Evolutionary conservation across 2,329 filamentous ascomycete genomes (phyloP), one percentile per base, ranked within the genome.

Genomic region (Ophiostoma pallidulum): DNA sequence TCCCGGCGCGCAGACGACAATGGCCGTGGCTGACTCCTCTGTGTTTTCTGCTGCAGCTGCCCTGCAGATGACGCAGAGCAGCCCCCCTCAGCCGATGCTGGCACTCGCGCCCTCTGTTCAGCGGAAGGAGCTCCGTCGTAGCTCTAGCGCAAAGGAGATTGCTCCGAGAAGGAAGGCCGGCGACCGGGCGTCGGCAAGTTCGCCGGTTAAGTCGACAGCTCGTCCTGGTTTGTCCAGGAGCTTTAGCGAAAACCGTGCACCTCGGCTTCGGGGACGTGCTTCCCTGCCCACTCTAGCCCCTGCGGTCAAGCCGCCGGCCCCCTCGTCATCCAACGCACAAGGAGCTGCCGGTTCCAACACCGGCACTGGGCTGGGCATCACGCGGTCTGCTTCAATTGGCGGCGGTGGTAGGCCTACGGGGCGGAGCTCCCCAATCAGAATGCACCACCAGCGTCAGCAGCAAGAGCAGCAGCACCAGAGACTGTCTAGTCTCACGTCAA

Each of bases 201-300:
- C 77, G 4, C 75, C 78, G 0, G 62, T 72, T 31, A 80, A 78
- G 55, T 58, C 71, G 22, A 61, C 65, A 4, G 62, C 59, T 40
- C 64, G 73, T 1, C 71, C 71, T 3, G 74, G 68, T 3, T 64
- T 82, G 33, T 70, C 71, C 19, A 69, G 75, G 26, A 78, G 75
- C 54, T 64, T 71, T 48, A 78, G 75, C 52, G 76, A 80, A 50
- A 74, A 64, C 37, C 66, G 72, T 32, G 70, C 68, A 7, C 73
- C 70, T 54, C 72, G 68, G 49, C 58, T 65, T 4, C 53, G 60
- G 3, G 63, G 64, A 22, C 68, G 69, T 40, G 53, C 61, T 5
- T 57, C 70, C 33, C 57, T 76, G 28, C 71, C 74, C 1, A 63
- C 66, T 19, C 60, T 78, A 26, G 73, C 71, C 19, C 71, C 75